Conservation (phyloP, 805 yeast genomes). For the Saccharomycopsis lassenensis region DNA sequence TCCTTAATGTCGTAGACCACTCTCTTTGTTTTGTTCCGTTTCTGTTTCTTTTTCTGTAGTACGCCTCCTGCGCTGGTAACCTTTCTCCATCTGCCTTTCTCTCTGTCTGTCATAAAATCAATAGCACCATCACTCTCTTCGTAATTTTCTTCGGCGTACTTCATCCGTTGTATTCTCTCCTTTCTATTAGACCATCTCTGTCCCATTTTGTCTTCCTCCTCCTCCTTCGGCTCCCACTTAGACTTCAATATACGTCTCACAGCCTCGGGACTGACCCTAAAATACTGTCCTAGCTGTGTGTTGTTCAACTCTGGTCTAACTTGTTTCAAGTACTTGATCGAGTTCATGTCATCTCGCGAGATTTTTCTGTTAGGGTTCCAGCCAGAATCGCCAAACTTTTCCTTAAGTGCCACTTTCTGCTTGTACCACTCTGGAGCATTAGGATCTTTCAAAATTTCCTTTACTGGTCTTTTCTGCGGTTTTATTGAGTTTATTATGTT, state of each 20-base stretch:
- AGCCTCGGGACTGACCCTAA: constrained; percentile 70
- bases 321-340: constrained; percentile 44
- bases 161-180: constrained; percentile 24
- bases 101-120: too few relatives aligned
- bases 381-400: constrained; percentile 43
- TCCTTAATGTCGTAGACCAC: too few relatives aligned
- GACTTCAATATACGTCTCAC: constrained; percentile 70
- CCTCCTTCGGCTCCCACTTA: constrained; percentile 57
- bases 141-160: too few relatives aligned
- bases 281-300: constrained; percentile 48
- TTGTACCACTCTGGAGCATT: constrained; percentile 58
- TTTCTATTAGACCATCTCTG: constrained; percentile 47
- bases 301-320: constrained; percentile 51
- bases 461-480: constrained; percentile 20
- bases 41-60: too few relatives aligned
- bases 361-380: constrained; percentile 65
- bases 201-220: constrained; percentile 36
- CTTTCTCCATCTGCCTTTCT: too few relatives aligned
- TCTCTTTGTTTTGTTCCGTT: too few relatives aligned
- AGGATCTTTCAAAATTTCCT: constrained; percentile 16
- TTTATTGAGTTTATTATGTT: constrained; percentile 20
- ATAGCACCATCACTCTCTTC: too few relatives aligned
- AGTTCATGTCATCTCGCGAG: constrained; percentile 58
- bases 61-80: too few relatives aligned
- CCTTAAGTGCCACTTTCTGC: constrained; percentile 51